These are phyloP conservation scores for Rhododendron ferrugineum DNA, from an alignment of 148 eudicot genomes.

Conservation along the genomic window DNA sequence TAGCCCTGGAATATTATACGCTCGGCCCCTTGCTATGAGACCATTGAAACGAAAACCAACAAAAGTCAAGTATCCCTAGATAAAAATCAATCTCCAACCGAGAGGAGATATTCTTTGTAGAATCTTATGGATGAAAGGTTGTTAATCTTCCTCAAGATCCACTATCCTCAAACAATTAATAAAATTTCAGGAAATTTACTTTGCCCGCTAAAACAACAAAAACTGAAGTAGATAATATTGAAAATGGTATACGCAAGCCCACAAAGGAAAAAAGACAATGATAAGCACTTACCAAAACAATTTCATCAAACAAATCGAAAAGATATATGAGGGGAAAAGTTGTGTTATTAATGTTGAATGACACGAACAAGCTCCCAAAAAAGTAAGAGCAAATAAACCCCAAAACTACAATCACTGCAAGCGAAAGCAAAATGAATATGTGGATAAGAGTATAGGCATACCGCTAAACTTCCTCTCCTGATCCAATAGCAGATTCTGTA, in stretches of 20 bases:
- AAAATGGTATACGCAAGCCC: not conserved
- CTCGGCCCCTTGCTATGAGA: not conserved
- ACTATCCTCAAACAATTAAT: not conserved
- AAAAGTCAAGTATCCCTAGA: not conserved
- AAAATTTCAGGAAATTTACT: not conserved
- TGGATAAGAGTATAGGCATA: constrained; percentile 17
- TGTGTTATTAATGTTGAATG: not conserved
- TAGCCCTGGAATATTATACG: not conserved
- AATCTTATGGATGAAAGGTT: not conserved
- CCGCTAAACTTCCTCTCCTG: constrained; percentile 69
- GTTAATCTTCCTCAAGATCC: not conserved
- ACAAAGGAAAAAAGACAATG: not conserved
- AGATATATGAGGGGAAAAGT: not conserved
- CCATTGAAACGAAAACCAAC: not conserved
- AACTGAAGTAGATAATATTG: not conserved
- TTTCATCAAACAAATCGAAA: not conserved
- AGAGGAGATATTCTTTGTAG: not conserved
- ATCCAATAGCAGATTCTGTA: constrained; percentile 43
- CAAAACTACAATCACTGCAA: not conserved
- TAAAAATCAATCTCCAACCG: not conserved
- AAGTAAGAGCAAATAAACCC: not conserved
- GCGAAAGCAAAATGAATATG: not conserved
- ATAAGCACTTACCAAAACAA: not conserved
- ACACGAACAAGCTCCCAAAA: not conserved
- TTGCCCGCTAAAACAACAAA: not conserved